A percentile compares a stretch with the other conserved stretches of the same genome.
phyloP scores from a whole-genome alignment of 108 stramenopile genomes.

The Nitzschia sp. region DNA sequence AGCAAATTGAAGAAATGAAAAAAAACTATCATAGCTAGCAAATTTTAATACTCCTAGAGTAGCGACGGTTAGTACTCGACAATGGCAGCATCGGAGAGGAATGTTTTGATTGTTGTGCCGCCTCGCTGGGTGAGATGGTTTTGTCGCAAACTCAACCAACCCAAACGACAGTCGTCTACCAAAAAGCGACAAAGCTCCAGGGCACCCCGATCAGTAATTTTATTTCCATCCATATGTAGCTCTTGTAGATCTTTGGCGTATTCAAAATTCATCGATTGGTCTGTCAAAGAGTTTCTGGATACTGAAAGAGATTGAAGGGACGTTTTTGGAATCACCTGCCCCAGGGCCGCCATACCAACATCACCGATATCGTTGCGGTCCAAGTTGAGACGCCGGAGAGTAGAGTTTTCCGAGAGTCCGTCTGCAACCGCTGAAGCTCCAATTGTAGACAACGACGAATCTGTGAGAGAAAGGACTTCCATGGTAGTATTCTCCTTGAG shows the following conservation, averaged over 20 bases:
- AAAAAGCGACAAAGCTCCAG: slow-evolving; percentile 28
- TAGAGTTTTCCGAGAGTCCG: slow-evolving; percentile 31
- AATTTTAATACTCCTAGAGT: not conserved
- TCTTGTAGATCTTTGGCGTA: slow-evolving; percentile 18
- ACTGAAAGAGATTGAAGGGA: slow-evolving; percentile 29
- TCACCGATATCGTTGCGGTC: slow-evolving; percentile 55
- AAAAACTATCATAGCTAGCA: too few relatives aligned
- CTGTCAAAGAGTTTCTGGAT: slow-evolving; percentile 30
- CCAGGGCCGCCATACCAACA: slow-evolving; percentile 32
- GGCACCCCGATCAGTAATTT: slow-evolving; percentile 39
- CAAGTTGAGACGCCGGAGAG: slow-evolving; percentile 54
- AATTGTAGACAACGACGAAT: slow-evolving; percentile 4
- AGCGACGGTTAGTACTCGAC: slow-evolving; percentile 18
- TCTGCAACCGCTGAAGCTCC: slow-evolving; percentile 38
- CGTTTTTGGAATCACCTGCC: slow-evolving; percentile 19
- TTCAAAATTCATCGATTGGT: slow-evolving; percentile 7
- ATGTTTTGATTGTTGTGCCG: slow-evolving; percentile 8
- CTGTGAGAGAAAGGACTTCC: slow-evolving; percentile 22
- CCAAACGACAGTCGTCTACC: slow-evolving; percentile 20
- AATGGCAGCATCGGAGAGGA: slow-evolving; percentile 5
- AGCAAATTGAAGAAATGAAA: not conserved
- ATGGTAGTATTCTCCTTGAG: slow-evolving; percentile 11
- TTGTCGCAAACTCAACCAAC: slow-evolving; percentile 23
- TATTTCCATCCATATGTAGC: slow-evolving; percentile 33
- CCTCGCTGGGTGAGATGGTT: slow-evolving; percentile 28